phyloP scores from a whole-genome alignment of 164 flowering plant genomes.

The Piper betle region DNA sequence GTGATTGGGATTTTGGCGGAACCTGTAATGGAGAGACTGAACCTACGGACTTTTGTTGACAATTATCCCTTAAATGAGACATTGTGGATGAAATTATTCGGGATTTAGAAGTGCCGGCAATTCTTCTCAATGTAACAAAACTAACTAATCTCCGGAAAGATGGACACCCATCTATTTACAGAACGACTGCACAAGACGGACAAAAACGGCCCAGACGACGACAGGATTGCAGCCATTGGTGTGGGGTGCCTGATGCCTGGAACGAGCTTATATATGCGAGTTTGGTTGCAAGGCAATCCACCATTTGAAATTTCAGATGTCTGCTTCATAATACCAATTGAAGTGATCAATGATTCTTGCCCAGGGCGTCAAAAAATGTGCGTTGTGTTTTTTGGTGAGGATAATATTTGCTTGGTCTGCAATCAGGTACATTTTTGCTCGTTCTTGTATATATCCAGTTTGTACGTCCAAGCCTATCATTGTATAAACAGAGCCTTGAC shows the following conservation, averaged over 20 bases:
- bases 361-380: too few relatives aligned
- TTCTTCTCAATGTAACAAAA: constrained; percentile 58
- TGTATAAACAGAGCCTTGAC: too few relatives aligned
- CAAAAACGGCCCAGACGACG: constrained; percentile 41
- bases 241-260: constrained; percentile 98
- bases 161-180: constrained; percentile 83
- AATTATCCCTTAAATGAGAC: too few relatives aligned
- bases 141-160: constrained; percentile 84
- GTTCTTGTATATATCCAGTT: too few relatives aligned
- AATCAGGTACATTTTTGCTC: too few relatives aligned
- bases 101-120: constrained; percentile 44
- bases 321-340: too few relatives aligned
- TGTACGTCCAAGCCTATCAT: too few relatives aligned
- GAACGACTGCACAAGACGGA: constrained; percentile 31
- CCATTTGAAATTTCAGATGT: constrained; percentile 1
- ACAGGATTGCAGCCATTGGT: constrained; percentile 98
- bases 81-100: constrained; percentile 66
- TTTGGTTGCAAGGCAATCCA: constrained; percentile 15
- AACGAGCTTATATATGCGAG: constrained; percentile 75
- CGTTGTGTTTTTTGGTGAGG: too few relatives aligned
- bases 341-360: too few relatives aligned
- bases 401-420: too few relatives aligned
- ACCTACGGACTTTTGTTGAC: too few relatives aligned
- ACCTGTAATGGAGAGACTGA: constrained; percentile 73
- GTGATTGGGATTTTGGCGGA: constrained; percentile 99